Conservation (phyloP, 176 grass and related monocot species). For the Carex pumila region DNA sequence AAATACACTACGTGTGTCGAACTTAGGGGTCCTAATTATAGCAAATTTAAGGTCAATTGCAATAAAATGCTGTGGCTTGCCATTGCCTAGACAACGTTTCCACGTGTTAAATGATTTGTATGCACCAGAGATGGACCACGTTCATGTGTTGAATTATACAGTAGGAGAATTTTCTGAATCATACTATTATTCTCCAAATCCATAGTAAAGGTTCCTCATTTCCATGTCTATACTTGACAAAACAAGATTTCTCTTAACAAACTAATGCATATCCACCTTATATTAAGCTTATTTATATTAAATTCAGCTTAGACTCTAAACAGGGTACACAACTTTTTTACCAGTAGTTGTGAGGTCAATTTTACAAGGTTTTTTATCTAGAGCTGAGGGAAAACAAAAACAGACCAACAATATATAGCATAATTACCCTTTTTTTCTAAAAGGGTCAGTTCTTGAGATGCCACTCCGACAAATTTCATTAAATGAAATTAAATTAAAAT, state of each 20-base stretch:
- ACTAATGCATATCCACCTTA: not conserved
- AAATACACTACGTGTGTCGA: not conserved
- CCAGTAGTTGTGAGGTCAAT: not conserved
- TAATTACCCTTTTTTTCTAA: not conserved
- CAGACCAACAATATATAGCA: not conserved
- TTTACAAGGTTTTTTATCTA: not conserved
- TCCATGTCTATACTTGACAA: not conserved
- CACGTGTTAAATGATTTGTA: not conserved
- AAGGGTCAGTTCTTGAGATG: too few species aligned
- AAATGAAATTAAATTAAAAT: too few species aligned
- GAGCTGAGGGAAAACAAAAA: not conserved
- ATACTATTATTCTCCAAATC: not conserved
- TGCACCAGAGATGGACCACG: not conserved
- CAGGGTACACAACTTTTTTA: not conserved
- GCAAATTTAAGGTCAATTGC: not conserved
- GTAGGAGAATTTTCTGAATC: not conserved
- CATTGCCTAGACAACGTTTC: not conserved
- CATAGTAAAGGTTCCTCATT: not conserved
- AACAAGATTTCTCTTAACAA: not conserved
- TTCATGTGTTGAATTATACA: not conserved
- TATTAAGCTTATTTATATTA: not conserved
- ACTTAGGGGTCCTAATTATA: conserved; percentile 5
- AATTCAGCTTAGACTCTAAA: not conserved
- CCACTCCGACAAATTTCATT: too few species aligned
- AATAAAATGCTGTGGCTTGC: not conserved